phyloP scores from a whole-genome alignment of 2,329 filamentous ascomycete genomes.

The Stachybotrys elegans region DNA sequence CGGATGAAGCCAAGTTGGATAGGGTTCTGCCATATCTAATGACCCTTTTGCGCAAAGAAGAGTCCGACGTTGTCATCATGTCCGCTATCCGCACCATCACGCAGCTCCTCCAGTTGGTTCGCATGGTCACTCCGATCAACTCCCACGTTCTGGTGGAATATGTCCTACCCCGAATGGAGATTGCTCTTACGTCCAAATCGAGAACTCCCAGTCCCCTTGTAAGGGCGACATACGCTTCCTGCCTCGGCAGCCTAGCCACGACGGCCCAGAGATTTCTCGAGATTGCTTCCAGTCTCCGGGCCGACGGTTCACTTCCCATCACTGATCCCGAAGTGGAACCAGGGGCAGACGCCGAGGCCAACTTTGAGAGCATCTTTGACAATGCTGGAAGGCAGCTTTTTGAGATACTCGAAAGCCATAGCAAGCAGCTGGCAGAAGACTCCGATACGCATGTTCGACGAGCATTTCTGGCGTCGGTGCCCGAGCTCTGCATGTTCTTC shows the following conservation, averaged over 20 bases:
- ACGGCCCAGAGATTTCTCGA: conserved; percentile 84
- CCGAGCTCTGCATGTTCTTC: conserved; percentile 91
- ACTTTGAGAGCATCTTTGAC: conserved; percentile 82
- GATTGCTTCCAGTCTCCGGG: conserved; percentile 80
- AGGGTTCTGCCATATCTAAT: conserved; percentile 88
- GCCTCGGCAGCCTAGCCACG: conserved; percentile 79
- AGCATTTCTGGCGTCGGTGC: conserved; percentile 87
- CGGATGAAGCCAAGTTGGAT: conserved; percentile 94
- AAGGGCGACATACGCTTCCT: conserved; percentile 87
- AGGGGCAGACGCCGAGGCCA: conserved; percentile 58
- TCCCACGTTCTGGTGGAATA: conserved; percentile 66
- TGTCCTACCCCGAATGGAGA: conserved; percentile 59
- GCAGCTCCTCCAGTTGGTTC: conserved; percentile 81
- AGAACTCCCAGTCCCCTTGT: conserved; percentile 60
- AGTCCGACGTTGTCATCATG: conserved; percentile 77
- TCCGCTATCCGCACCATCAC: conserved; percentile 82
- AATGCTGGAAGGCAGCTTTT: conserved; percentile 78
- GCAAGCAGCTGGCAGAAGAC: conserved; percentile 86
- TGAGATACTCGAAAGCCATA: conserved; percentile 79
- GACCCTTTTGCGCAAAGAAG: conserved; percentile 68
- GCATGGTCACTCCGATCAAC: conserved; percentile 76
- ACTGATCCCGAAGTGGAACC: conserved; percentile 77
- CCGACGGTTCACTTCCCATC: conserved; percentile 74
- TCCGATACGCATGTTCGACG: conserved; percentile 78
- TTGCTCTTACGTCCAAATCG: conserved; percentile 40